Base-by-base conservation (phyloP, 2,329 filamentous ascomycete genomes). In the Aspergillus melleus region DNA sequence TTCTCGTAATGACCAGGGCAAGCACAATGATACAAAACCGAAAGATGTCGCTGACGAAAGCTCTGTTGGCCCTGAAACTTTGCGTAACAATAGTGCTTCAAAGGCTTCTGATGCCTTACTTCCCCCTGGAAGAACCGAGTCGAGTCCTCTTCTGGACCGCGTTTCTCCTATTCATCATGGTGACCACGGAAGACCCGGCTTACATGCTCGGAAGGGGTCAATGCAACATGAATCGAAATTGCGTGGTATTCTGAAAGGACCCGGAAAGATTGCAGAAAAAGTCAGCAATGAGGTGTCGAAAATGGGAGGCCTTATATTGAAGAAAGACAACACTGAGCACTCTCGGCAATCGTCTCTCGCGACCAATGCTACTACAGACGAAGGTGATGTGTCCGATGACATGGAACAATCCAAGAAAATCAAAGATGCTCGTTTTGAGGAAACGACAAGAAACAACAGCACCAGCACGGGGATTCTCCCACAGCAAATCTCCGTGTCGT, bases 241-340 rank as follows among this genome's bases (percentile, higher is more conserved):
- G 9, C 86, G 88, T 47, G 87, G 89, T 6, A 88, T 96, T 52
- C 89, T 96, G 76, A 94, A 92, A 76, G 88, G 88, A 0, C 69
- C 69, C 2, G 85, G 87, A 53, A 83, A 90, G 57, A 87, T 94
- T 63, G 90, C 91, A 61, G 90, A 86, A 30, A 83, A 91, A 30
- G 84, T 96, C 2, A 83, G 85, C n/a, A 82, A 81, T 61, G 87
- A 89, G 67, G 82, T 88, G 8, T 83, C 84, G 0, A 85, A 84
- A 67, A 81, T 88, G 36, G 84, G 85, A 16, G 85, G 86, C 53
- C 79, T 84, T 49, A 83, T 88, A 22, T 80, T 86, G 73, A 84
- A 82, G 65, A 85, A 83, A 67, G 86, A 89, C 32, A 70, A 75
- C 22, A 73, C 69, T 32, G 73, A 76, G 12, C 76, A 79, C 64